Evolutionary conservation across 2,329 filamentous ascomycete species (phyloP), one percentile per base, ranked within the genome.

Genomic region (Pestalotiopsis sp.): DNA sequence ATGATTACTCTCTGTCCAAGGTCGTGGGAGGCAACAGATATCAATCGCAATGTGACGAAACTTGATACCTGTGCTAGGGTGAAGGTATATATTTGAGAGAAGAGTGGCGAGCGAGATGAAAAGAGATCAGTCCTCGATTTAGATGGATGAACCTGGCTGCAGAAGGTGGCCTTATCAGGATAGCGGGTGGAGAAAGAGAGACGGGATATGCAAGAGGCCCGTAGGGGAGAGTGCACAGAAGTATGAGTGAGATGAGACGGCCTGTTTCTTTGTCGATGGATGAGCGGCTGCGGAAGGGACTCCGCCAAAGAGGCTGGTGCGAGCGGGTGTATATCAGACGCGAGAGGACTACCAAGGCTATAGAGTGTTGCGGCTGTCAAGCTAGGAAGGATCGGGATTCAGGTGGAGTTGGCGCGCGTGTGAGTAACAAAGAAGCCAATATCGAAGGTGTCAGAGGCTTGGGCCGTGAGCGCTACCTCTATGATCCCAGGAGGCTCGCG

Each of bases 1-100:
- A 69, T 68, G 45, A 27, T 66, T 64, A 67, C 69, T 4, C n/a
- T 5, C 25, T 66, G 31, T 7, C 36, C 31, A 45, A 56, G 27
- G 45, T 27, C 61, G 61, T 66, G 63, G 31, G 49, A 64, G 38
- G 31, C 31, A 36, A 36, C 31, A 6, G 7, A 17, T n/a, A 23
- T 23, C 64, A 65, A 66, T 56, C 67, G 39, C 67, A 49, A 68
- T 68, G 71, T 70, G 68, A 70, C 68, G 69, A 63, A 67, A 69
- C 67, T 3, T 68, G 69, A 74, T 76, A 76, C 76, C 76, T 77
- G 76, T 76, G 73, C 69, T 69, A 75, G 71, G 73, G 75, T 76
- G 70, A 59, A 52, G 20, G 61, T 68, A 62, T 76, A 76, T 68
- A 72, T 66, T 57, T 23, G 45, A 64, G 60, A 62, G 67, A 39